Base-by-base conservation (phyloP, 2,329 filamentous ascomycete genomes). In the Lachnellula occidentalis region DNA sequence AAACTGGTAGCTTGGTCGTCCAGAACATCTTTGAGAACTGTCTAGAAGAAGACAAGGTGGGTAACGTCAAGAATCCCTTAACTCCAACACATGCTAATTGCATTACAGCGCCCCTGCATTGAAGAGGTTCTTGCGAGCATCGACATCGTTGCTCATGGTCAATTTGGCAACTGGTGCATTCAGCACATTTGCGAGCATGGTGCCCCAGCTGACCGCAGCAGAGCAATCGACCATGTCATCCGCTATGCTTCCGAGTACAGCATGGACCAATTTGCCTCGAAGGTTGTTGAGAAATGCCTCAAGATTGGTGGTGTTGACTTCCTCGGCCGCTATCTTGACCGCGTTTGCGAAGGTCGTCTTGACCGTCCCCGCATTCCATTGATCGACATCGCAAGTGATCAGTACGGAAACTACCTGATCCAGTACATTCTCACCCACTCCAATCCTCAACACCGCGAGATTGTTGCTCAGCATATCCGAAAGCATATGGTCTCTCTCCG, bases 1-100 rank as follows among this genome's bases (percentile, higher is more conserved):
- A 99, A 76, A 99, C 95, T 11, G 94, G 94, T 57, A 99, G 94
- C 71, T 79, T 99, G 64, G 94, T 99, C 45, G 95, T 99, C 48
- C 94, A 99, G 73, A 99, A 99, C 71, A 99, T 99, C 68, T 99
- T 99, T 71, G 94, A 99, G 76, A 99, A 99, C 67, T 99, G 94
- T 67, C 81, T 97, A 31, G 95, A 99, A 68, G 92, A 97, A 67
- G 94, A 99, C 75, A 99, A 99, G 85, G 91, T 92, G 76, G 60
- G 76, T 43, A 12, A 15, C 19, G n/a, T 8, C 12, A 22, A 5
- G 9, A 19, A 12, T 22, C 22, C 12, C 3, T 31, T 9, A 31
- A 17, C 21, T 22, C 22, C 17, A 34, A 45, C 24, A 39, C 34
- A 17, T 49, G 27, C 61, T 69, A 59, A 67, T 34, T 60, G 50